Base-by-base conservation (phyloP, 192 early-diverging fungal species). In the Mortierella hygrophila region DNA sequence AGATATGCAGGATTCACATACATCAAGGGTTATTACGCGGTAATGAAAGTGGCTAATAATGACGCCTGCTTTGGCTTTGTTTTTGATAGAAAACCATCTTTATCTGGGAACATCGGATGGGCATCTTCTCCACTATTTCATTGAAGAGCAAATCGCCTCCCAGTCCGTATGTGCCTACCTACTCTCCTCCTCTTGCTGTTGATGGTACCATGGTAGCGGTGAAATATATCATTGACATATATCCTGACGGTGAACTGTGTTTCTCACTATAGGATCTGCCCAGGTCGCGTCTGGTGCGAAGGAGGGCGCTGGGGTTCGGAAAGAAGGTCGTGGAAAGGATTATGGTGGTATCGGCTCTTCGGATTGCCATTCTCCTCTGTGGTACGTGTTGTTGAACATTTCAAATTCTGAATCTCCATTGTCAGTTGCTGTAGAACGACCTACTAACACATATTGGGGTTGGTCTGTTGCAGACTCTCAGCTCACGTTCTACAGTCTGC, bases 101-200 rank as follows among this genome's bases (percentile, higher is more conserved):
- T 96, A 95, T 63, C 78, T 96, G 41, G 96, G 96, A 3, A 95
- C 95, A 40, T 93, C 93, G 2, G 94, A 96, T 86, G 95, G 95
- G 15, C 87, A 91, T 44, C 52, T 97, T 60, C 78, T 94, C 16
- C 95, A 95, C 79, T 96, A 93, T 78, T 77, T 81, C 5, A 75
- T 97, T 46, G 93, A 92, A 47, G 90, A 90, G 44, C 74, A 79
- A 81, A 82, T 81, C 54, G 80, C 74, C 20, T 82, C 89, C 10
- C 77, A 88, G 11, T 80, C 75, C 65, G 88, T 88, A 89, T 68
- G 88, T 81, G 29, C 13, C 26, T 15, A 16, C 60, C 13, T 26
- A 26, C 8, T 26, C n/a, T 8, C 29, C 9, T 70, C 41, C 23
- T 1, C 9, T 21, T n/a, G 52, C 60, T 32, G 29, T 32, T 1